Evolutionary conservation across 768 basidiomycete species (phyloP).

Genomic region (Rhodotorula paludigena): DNA sequence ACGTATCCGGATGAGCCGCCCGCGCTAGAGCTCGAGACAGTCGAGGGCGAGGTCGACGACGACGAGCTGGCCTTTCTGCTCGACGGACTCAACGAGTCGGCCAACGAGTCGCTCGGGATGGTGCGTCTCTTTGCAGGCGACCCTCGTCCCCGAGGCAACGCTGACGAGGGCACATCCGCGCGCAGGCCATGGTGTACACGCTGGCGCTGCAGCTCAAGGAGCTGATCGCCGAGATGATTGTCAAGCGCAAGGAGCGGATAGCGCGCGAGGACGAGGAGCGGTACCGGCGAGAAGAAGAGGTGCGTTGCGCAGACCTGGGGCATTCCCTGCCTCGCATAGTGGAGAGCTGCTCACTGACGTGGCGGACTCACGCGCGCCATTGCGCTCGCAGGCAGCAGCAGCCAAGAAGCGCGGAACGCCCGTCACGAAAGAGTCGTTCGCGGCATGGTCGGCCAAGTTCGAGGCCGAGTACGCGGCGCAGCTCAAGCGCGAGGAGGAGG

Average conservation of each 20-base stretch:
- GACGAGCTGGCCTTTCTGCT: slow-evolving; percentile 52
- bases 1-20: slow-evolving; percentile 82
- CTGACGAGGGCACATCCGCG: too few species aligned
- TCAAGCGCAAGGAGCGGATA: slow-evolving; percentile 56
- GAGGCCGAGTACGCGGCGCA: slow-evolving; percentile 61
- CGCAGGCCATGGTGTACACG: slow-evolving; percentile 89
- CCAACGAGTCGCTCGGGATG: slow-evolving; percentile 68
- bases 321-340: too few species aligned
- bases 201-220: slow-evolving; percentile 80
- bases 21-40: slow-evolving; percentile 59
- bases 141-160: not conserved
- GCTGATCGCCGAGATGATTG: slow-evolving; percentile 62
- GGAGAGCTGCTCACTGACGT: not conserved
- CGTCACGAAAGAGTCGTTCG: slow-evolving; percentile 76
- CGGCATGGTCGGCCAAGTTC: slow-evolving; percentile 72
- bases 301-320: too few species aligned
- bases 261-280: slow-evolving; percentile 65
- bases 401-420: slow-evolving; percentile 88
- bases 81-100: slow-evolving; percentile 52
- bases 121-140: not conserved
- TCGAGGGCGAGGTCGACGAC: slow-evolving; percentile 61
- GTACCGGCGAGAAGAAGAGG: slow-evolving; percentile 71
- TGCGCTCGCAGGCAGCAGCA: slow-evolving; percentile 56
- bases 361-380: not conserved
- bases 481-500: slow-evolving; percentile 70